Evolutionary conservation across 2,329 filamentous ascomycete species (phyloP).

Genomic region (Fusarium aywerte): DNA sequence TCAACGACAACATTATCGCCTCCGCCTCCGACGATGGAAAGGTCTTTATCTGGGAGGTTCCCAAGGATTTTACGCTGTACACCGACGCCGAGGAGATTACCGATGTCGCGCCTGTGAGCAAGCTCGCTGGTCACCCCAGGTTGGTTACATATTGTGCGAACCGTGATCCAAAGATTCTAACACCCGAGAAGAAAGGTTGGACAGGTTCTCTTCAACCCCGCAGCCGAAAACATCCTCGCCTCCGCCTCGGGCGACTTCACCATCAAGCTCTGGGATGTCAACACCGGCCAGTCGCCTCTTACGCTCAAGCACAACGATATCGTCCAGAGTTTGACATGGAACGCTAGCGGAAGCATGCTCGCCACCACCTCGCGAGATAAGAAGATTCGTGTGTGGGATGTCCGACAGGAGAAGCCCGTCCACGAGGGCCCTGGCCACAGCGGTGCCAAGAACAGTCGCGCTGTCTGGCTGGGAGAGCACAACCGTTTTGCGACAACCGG

Average conservation of each 20-base stretch:
- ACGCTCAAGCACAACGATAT: constrained; percentile 89
- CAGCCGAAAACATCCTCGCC: constrained; percentile 93
- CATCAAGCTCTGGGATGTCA: constrained; percentile 95
- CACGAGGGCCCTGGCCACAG: constrained; percentile 87
- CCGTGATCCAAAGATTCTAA: constrained; percentile 27
- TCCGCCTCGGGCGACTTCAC: constrained; percentile 95
- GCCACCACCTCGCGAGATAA: constrained; percentile 97
- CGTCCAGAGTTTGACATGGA: constrained; percentile 96
- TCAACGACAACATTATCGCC: constrained; percentile 91
- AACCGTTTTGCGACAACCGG: constrained; percentile 96
- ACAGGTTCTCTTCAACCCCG: constrained; percentile 97
- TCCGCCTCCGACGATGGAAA: constrained; percentile 97
- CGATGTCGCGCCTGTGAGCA: constrained; percentile 83
- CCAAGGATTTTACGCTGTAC: constrained; percentile 84
- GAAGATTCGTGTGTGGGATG: constrained; percentile 98
- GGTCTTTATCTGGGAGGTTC: constrained; percentile 96
- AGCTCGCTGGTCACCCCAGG: constrained; percentile 88
- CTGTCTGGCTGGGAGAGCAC: constrained; percentile 96
- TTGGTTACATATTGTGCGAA: constrained; percentile 53
- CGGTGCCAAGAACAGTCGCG: constrained; percentile 96
- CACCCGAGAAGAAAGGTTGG: constrained; percentile 82
- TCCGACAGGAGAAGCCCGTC: constrained; percentile 87
- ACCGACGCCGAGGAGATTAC: constrained; percentile 85
- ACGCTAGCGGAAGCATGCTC: constrained; percentile 84
- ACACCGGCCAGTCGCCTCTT: constrained; percentile 77